These are phyloP conservation scores for Pulveroboletus sp. DNA, from an alignment of 768 basidiomycete genomes.

Conservation along the genomic window DNA sequence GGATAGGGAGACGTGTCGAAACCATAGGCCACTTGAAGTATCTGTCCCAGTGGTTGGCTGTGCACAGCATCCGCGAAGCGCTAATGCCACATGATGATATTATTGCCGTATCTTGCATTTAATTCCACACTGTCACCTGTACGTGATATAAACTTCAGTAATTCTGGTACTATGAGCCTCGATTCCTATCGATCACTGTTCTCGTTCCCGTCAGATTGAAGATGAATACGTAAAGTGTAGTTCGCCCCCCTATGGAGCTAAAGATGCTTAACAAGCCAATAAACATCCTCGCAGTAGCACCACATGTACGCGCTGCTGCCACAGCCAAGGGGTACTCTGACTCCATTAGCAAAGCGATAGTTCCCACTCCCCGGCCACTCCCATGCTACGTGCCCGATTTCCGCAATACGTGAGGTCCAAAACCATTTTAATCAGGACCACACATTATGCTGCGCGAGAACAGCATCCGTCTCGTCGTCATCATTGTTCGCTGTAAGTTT, in stretches of 20 bases:
- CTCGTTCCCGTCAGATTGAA: slow-evolving; percentile 58
- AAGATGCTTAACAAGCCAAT: slow-evolving; percentile 50
- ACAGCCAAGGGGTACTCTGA: slow-evolving; percentile 20
- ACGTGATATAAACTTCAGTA: slow-evolving; percentile 8
- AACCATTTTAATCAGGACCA: slow-evolving; percentile 11
- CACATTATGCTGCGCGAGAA: not conserved
- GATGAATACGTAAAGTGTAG: slow-evolving; percentile 51
- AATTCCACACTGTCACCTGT: slow-evolving; percentile 65
- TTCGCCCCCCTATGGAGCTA: slow-evolving; percentile 23
- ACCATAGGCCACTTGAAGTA: slow-evolving; percentile 69
- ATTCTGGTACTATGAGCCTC: not conserved
- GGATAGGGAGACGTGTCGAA: slow-evolving; percentile 55
- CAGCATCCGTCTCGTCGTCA: not conserved
- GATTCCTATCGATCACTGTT: slow-evolving; percentile 40
- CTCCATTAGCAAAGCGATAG: slow-evolving; percentile 7
- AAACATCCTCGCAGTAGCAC: slow-evolving; percentile 70
- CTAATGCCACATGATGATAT: slow-evolving; percentile 66
- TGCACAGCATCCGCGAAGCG: slow-evolving; percentile 39
- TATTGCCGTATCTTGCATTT: slow-evolving; percentile 36
- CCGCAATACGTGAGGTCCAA: not conserved
- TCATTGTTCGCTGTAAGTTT: not conserved
- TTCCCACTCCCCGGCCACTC: too few relatives aligned
- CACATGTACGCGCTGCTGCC: slow-evolving; percentile 46
- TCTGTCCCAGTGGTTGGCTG: slow-evolving; percentile 8
- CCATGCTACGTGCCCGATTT: not conserved